Evolutionary conservation across 2,329 filamentous ascomycete species (phyloP), one percentile per base, ranked within the genome.

Genomic region (Ramichloridium luteum): DNA sequence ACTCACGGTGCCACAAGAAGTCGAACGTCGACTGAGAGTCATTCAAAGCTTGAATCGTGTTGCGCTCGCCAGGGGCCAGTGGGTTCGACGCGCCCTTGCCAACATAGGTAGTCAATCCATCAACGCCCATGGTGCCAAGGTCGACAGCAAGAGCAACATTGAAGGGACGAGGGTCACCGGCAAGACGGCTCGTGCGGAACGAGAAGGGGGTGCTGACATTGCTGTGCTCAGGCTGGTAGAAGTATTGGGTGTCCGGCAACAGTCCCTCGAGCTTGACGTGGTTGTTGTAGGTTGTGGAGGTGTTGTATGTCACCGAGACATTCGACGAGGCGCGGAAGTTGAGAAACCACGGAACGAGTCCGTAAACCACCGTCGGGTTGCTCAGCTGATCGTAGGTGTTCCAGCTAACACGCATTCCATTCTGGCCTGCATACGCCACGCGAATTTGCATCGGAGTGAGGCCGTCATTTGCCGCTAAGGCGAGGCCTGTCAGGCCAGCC

Each of bases 91-190:
- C 67, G 61, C 30, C 63, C 53, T 47, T 69, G 68, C 15, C 56
- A 46, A 30, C 67, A 60, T 13, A 37, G 13, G 11, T 68, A 68
- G 49, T 54, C 41, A 46, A 36, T 4, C 38, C 35, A 10, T 40
- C 27, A 20, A 27, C 32, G 26, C 38, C 38, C 14, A 48, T 35
- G 4, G 34, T 42, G 10, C 45, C 45, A 13, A 74, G 48, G 40
- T 74, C 70, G 32, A 70, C 67, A 5, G 72, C 61, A 3, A 64
- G 63, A 30, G 62, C 63, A 37, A 70, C 57, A 17, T 55, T 58
- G 47, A 73, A 76, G 0, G 70, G 57, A 1, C 64, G 68, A 31
- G 53, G 60, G 52, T 75, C 70, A 11, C 72, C 41, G 4, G 35
- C 33, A 4, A 12, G 16, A 5, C 31, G 30, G 15, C 32, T 18